Base-by-base conservation (phyloP, 2,329 filamentous ascomycete genomes). In the Macrophomina tecta region DNA sequence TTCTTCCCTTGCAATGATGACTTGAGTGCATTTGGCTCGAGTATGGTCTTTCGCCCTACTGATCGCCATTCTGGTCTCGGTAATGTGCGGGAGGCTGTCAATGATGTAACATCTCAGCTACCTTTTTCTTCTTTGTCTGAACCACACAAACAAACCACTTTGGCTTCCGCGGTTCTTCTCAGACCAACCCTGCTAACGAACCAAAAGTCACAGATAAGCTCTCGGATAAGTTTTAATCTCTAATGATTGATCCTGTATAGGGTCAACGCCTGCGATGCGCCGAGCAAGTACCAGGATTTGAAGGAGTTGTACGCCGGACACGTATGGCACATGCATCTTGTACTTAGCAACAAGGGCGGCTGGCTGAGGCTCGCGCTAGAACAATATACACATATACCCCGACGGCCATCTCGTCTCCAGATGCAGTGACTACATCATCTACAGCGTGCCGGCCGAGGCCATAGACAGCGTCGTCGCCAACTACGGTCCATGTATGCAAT, bases 1-100 rank as follows among this genome's bases (percentile, higher is more conserved):
- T 36, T 40, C 40, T 69, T 67, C 67, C 65, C 68, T 74, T 80
- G 79, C 79, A 78, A 93, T 96, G 94, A 98, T 98, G 94, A 98
- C 94, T 93, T 94, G 94, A 98, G 94, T 94, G 94, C 94, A 98
- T 98, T 98, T 98, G 94, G 94, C 94, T 98, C 93, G 94, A 98
- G 94, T 86, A 97, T 93, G 88, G 89, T 84, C 81, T 83, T 85
- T 83, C 82, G 83, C 80, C 75, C 81, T 81, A 83, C 83, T 84
- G 84, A 81, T 83, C 81, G 84, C 90, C 91, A 89, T 97, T 90
- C 87, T 94, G 92, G 90, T 85, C 81, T 83, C 82, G 82, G 82
- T 74, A 76, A 77, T 18, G 42, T 72, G 78, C 82, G 80, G 79
- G 83, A 83, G 83, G 84, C 86, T 87, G 90, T 97, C 94, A 87